phyloP scores from a whole-genome alignment of 768 basidiomycete species.

The Suillus weaverae region DNA sequence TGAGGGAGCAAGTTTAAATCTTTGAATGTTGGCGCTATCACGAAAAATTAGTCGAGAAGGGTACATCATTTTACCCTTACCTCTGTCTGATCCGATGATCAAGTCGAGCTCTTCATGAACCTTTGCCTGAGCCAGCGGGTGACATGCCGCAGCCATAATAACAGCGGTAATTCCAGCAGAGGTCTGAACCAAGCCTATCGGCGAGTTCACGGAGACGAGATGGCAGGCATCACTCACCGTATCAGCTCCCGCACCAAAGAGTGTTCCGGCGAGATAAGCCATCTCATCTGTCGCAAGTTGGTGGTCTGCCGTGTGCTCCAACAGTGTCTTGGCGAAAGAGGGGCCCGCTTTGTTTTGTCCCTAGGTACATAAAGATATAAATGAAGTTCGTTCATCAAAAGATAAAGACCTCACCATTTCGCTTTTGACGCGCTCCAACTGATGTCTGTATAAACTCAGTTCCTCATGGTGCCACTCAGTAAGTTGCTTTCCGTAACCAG shows the following conservation, averaged over 20 bases:
- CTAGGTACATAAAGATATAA: background rate
- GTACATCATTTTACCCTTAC: background rate
- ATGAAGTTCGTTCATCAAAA: background rate
- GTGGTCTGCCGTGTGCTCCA: slow-evolving; percentile 48
- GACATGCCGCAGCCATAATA: slow-evolving; percentile 51
- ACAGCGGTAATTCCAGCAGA: slow-evolving; percentile 49
- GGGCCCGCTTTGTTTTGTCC: background rate
- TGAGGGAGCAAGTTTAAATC: slow-evolving; percentile 30
- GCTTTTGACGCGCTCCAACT: slow-evolving; percentile 41
- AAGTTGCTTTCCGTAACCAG: slow-evolving; percentile 56
- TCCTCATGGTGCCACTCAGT: slow-evolving; percentile 53
- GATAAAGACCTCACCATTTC: slow-evolving; percentile 35
- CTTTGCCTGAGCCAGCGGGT: slow-evolving; percentile 45
- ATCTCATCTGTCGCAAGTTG: slow-evolving; percentile 50
- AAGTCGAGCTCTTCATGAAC: slow-evolving; percentile 51
- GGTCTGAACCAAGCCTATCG: slow-evolving; percentile 25
- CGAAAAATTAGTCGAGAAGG: background rate
- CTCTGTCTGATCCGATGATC: slow-evolving; percentile 40
- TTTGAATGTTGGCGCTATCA: slow-evolving; percentile 32
- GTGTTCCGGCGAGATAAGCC: slow-evolving; percentile 55
- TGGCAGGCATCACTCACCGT: slow-evolving; percentile 30
- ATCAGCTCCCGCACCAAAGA: slow-evolving; percentile 61
- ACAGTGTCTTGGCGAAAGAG: slow-evolving; percentile 50
- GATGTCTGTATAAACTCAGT: slow-evolving; percentile 47
- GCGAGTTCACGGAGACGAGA: background rate